phyloP scores from a whole-genome alignment of 805 yeast genomes.

The Cephaloascus albidus region DNA sequence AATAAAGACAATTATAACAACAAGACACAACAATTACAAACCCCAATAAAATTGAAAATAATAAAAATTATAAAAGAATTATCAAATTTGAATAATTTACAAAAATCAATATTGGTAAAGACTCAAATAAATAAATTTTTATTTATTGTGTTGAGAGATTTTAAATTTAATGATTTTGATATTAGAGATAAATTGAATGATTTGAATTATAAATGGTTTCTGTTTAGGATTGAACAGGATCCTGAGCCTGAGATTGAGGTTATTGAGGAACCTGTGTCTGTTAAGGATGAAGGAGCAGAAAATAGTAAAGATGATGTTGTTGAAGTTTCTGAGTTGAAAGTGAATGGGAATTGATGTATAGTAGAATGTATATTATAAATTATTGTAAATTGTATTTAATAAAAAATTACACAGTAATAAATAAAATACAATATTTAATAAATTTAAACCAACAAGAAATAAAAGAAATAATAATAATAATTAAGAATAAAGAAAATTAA shows the following conservation, averaged over 20 bases:
- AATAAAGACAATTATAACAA: conserved; percentile 9
- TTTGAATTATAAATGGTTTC: conserved; percentile 14
- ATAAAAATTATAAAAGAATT: conserved; percentile 9
- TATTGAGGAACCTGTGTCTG: background rate
- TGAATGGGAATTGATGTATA: too few species aligned
- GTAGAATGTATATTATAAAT: too few species aligned
- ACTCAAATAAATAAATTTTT: conserved; percentile 20
- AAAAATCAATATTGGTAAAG: conserved; percentile 17
- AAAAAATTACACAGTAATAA: too few species aligned
- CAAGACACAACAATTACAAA: conserved; percentile 5
- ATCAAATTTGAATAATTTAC: conserved; percentile 9
- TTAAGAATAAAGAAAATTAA: too few species aligned
- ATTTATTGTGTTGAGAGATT: conserved; percentile 21
- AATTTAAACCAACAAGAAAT: too few species aligned
- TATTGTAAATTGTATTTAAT: too few species aligned
- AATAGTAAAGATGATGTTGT: background rate
- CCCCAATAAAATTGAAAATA: conserved; percentile 6
- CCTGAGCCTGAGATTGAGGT: background rate
- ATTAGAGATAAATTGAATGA: conserved; percentile 6
- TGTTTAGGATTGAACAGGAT: conserved; percentile 3
- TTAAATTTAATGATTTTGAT: conserved; percentile 14
- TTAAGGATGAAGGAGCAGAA: background rate
- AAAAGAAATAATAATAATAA: too few species aligned
- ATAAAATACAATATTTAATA: too few species aligned
- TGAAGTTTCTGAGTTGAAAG: too few species aligned